A percentile compares a stretch with the other conserved stretches of the same genome.
Evolutionary conservation across 371 early-diverging fungal genomes (phyloP).

Genomic region (Rhizomucor pusillus): DNA sequence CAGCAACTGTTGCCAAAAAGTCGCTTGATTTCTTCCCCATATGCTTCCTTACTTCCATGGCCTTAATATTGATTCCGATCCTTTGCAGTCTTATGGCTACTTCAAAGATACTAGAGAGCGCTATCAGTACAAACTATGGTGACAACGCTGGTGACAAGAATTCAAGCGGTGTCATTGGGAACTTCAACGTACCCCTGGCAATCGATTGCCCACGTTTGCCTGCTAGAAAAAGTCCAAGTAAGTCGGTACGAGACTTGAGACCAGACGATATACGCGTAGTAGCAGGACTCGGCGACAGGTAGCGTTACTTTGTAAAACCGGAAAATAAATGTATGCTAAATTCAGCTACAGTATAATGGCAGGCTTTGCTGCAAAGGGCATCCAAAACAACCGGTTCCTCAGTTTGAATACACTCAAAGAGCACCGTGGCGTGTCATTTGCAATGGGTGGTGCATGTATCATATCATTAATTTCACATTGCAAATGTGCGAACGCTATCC

Average conservation of each 20-base stretch:
- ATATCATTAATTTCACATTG: not conserved
- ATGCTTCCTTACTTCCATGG: conserved; percentile 2
- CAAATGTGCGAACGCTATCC: not conserved
- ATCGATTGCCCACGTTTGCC: conserved; percentile 34
- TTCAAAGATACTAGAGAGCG: no score
- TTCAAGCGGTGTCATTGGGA: conserved; percentile 11
- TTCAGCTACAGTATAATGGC: conserved; percentile 55
- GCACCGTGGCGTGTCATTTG: conserved; percentile 48
- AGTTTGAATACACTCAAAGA: conserved; percentile 32
- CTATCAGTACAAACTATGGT: conserved; percentile 5
- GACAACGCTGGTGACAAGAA: conserved; percentile 15
- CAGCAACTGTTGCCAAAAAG: not conserved
- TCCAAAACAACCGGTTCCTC: conserved; percentile 24
- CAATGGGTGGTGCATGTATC: conserved; percentile 49
- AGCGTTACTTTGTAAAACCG: not conserved
- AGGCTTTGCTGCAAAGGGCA: conserved; percentile 56
- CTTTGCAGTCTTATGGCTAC: conserved; percentile 1
- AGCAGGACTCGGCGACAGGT: conserved; percentile 65
- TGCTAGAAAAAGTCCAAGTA: conserved; percentile 21
- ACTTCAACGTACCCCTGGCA: not conserved
- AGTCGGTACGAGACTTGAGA: conserved; percentile 41
- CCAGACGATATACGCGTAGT: conserved; percentile 63
- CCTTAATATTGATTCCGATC: conserved; percentile 1
- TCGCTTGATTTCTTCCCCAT: conserved; percentile 3
- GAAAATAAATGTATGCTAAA: no score